Evolutionary conservation across 441 rosid genomes (phyloP), one percentile per base, ranked within the genome.

Genomic region (Pelargonium exstipulatum): DNA sequence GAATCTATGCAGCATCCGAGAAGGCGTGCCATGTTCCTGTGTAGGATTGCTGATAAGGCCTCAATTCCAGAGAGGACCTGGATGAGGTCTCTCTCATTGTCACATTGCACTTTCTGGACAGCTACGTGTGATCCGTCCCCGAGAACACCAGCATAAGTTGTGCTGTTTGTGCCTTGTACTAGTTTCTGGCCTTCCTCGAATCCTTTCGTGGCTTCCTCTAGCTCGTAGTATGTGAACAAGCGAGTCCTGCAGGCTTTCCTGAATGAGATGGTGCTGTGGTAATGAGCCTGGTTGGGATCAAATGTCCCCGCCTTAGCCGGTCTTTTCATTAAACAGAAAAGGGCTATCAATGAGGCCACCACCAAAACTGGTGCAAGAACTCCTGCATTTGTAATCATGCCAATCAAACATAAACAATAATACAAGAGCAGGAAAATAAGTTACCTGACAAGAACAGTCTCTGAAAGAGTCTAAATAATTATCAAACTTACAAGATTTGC

Each of bases 1-100:
- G 77, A 80, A 51, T 88, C 89, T n/a, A 85, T 80, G 51, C 90
- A 90, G 77, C 87, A 90, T 35, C 95, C 95, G 8, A 92, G 71
- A 53, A 86, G 63, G 24, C 86, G 77, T 0, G 98, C 93, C 64
- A 88, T 80, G 75, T 85, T 88, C 75, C 80, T 68, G 70, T 88
- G 93, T 62, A 78, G 65, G 74, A 87, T 74, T 35, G 83, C 63
- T 9, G 92, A 88, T 48, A 92, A 48, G 69, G 81, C 79, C 81
- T 88, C 91, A 29, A 90, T 77, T 65, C 75, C 73, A 7, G 90
- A 86, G 4, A 90, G 73, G 61, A 84, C 83, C 60, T 85, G 89
- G 72, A 81, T 81, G 65, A 87, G 83, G 55, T 85, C 96, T 45
- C 77, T 67, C 70, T 90, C 87, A 58, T 79, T 87, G 62, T 81